Evolutionary conservation across 192 early-diverging fungal genomes (phyloP).

Genomic region (Coemansia sp.): DNA sequence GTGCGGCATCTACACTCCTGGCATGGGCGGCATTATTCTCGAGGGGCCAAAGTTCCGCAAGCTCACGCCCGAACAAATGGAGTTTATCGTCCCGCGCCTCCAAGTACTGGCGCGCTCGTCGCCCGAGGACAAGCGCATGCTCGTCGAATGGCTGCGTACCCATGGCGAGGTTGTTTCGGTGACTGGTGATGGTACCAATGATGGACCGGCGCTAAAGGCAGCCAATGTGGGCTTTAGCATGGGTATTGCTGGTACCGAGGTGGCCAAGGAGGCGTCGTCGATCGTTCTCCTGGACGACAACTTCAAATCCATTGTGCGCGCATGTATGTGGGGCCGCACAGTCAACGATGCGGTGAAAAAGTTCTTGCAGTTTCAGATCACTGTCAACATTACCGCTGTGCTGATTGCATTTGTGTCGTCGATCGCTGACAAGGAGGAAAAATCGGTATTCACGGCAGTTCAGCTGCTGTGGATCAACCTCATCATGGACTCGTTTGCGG

Average conservation of each 20-base stretch:
- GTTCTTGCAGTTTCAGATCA: constrained; percentile 99
- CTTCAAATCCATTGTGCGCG: constrained; percentile 95
- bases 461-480: constrained; percentile 99
- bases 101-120: constrained; percentile 94
- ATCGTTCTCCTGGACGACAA: constrained; percentile 99
- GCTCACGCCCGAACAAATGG: constrained; percentile 83
- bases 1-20: constrained; percentile 85
- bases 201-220: constrained; percentile 90
- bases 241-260: constrained; percentile 99
- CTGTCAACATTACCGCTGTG: constrained; percentile 94
- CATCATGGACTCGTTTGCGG: constrained; percentile 99
- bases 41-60: constrained; percentile 94
- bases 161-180: constrained; percentile 96
- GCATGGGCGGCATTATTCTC: constrained; percentile 83
- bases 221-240: constrained; percentile 98
- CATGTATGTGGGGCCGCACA: constrained; percentile 94
- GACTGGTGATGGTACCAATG: constrained; percentile 99
- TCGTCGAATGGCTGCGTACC: constrained; percentile 85
- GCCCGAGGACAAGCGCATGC: constrained; percentile 94
- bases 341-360: constrained; percentile 98
- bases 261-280: constrained; percentile 98
- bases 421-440: constrained; percentile 62
- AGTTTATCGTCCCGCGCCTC: constrained; percentile 86
- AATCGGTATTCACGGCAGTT: constrained; percentile 90
- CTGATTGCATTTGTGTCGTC: constrained; percentile 78